phyloP scores from a whole-genome alignment of 1,284 basidiomycete genomes.

The Ustilago sp. region DNA sequence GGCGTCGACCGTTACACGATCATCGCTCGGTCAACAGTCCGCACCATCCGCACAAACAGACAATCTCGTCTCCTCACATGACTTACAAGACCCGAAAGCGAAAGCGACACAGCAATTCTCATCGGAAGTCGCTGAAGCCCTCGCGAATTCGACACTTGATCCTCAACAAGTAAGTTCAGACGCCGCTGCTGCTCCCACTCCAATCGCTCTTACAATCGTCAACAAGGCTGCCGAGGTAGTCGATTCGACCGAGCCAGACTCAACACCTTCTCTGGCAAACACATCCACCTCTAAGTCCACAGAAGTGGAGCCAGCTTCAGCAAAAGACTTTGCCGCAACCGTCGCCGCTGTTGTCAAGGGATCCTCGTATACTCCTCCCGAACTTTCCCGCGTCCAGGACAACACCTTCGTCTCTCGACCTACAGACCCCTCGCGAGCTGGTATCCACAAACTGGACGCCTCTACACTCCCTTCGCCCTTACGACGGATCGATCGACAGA shows the following conservation, averaged over 20 bases:
- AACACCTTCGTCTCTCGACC: constrained; percentile 43
- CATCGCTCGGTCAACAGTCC: not conserved
- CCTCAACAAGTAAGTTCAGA: constrained; percentile 7
- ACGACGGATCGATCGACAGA: constrained; percentile 20
- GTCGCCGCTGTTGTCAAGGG: constrained; percentile 19
- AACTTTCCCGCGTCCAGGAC: constrained; percentile 32
- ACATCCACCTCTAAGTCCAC: not conserved
- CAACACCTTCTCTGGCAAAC: not conserved
- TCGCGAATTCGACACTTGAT: constrained; percentile 15
- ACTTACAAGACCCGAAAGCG: not conserved
- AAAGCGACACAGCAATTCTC: constrained; percentile 10
- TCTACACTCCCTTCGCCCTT: constrained; percentile 29
- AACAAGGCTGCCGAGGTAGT: constrained; percentile 4
- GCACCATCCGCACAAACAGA: not conserved
- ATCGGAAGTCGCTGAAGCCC: constrained; percentile 17
- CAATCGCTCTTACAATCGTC: constrained; percentile 12
- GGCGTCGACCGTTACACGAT: not conserved
- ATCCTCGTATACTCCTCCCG: constrained; percentile 26
- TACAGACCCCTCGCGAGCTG: constrained; percentile 18
- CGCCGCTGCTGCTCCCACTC: constrained; percentile 17
- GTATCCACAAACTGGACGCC: constrained; percentile 18
- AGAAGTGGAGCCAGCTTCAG: not conserved
- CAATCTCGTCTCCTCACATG: not conserved
- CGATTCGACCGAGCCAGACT: not conserved
- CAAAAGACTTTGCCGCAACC: constrained; percentile 1